Conservation (phyloP, 164 flowering plant species). For the Magnolia sinica region DNA sequence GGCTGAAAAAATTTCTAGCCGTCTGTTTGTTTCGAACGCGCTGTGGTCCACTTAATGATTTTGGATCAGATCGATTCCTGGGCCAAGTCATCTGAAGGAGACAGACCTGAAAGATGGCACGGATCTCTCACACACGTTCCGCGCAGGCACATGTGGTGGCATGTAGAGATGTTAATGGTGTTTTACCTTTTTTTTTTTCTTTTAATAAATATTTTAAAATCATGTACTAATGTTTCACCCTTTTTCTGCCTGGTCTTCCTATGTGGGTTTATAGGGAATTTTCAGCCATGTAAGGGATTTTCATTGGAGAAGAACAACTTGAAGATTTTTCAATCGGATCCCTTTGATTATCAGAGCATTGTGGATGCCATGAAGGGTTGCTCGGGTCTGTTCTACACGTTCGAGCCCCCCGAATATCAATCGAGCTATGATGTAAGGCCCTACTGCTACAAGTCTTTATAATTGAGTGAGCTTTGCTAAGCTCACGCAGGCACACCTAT, state of each 20-base stretch:
- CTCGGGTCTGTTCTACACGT: constrained; percentile 68
- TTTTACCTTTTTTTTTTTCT: not conserved
- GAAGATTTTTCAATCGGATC: constrained; percentile 53
- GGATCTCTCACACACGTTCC: too few species aligned
- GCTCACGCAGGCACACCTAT: too few species aligned
- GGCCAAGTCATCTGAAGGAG: too few species aligned
- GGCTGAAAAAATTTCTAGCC: too few species aligned
- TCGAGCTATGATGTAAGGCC: constrained; percentile 52
- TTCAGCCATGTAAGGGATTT: constrained; percentile 21
- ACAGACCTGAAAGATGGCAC: too few species aligned
- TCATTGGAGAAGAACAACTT: constrained; percentile 30
- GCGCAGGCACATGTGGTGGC: too few species aligned
- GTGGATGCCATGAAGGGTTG: constrained; percentile 70
- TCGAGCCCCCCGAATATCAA: constrained; percentile 57
- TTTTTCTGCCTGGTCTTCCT: not conserved
- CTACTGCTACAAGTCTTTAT: not conserved
- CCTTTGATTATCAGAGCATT: constrained; percentile 70
- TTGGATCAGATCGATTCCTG: too few species aligned
- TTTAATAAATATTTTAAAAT: too few species aligned
- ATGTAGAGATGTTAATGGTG: too few species aligned
- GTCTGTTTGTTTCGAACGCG: too few species aligned
- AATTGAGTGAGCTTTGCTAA: not conserved
- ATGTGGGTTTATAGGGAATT: constrained; percentile 19
- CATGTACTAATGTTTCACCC: too few species aligned
- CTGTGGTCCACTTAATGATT: too few species aligned